These are phyloP conservation scores for Amanita inopinata DNA, from an alignment of 768 basidiomycete species.

Conservation along the genomic window DNA sequence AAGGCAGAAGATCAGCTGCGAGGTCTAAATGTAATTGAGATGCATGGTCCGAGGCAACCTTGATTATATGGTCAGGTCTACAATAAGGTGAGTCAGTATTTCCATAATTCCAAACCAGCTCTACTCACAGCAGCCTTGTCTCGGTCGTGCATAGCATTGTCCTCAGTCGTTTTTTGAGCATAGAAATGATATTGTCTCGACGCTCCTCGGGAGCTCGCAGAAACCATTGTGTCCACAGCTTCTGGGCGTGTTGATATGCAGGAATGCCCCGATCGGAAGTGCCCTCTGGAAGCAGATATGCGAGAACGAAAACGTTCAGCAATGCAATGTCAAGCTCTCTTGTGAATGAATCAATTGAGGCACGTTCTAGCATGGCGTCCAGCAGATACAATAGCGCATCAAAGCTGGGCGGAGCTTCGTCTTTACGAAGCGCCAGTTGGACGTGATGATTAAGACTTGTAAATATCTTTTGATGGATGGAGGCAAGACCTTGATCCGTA, in stretches of 20 bases:
- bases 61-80: constrained; percentile 40
- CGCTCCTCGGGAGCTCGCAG: constrained; percentile 15
- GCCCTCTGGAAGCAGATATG: constrained; percentile 34
- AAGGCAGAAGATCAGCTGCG: constrained; percentile 44
- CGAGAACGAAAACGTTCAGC: constrained; percentile 38
- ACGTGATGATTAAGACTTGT: constrained; percentile 27
- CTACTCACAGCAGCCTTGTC: constrained; percentile 25
- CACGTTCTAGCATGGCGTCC: constrained; percentile 17
- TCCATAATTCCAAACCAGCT: neutral
- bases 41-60: constrained; percentile 23
- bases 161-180: constrained; percentile 33
- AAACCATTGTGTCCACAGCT: constrained; percentile 27
- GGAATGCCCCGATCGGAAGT: constrained; percentile 14
- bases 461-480: constrained; percentile 23
- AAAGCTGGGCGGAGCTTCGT: constrained; percentile 16
- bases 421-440: constrained; percentile 21
- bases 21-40: constrained; percentile 30
- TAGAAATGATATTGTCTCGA: constrained; percentile 18
- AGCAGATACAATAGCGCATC: constrained; percentile 25
- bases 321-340: constrained; percentile 20
- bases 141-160: constrained; percentile 31
- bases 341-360: constrained; percentile 12
- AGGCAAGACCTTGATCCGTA: constrained; percentile 23
- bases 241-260: constrained; percentile 19
- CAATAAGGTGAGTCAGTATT: constrained; percentile 7